These are phyloP conservation scores for Grigorovia transvaalensis DNA, from an alignment of 805 yeast genomes.

Conservation along the genomic window DNA sequence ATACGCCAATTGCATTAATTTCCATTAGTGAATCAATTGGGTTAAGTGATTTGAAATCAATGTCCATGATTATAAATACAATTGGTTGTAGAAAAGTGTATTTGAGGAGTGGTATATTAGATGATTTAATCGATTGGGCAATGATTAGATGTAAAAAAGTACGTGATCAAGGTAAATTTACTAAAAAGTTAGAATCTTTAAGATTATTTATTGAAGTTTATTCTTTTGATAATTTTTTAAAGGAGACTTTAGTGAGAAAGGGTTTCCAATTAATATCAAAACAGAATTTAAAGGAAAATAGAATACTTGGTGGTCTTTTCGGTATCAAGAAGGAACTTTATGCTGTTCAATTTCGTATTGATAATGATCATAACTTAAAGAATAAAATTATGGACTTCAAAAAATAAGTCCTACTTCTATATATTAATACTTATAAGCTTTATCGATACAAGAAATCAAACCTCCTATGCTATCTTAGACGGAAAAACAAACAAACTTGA, in stretches of 20 bases:
- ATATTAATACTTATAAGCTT: not conserved
- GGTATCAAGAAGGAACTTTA: conserved; percentile 26
- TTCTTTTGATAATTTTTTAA: conserved; percentile 39
- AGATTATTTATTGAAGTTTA: conserved; percentile 37
- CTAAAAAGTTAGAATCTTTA: conserved; percentile 14
- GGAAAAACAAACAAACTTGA: no score
- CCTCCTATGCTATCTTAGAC: no score
- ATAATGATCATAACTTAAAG: conserved; percentile 1
- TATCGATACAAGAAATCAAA: no score
- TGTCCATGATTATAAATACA: conserved; percentile 45
- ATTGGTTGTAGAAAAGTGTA: conserved; percentile 62
- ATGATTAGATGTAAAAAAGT: conserved; percentile 34
- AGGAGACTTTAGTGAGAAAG: conserved; percentile 30
- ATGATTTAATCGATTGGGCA: conserved; percentile 56
- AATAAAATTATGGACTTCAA: conserved; percentile 4
- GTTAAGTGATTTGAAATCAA: conserved; percentile 32
- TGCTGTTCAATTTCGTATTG: conserved; percentile 31
- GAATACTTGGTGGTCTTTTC: conserved; percentile 23
- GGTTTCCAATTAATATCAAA: conserved; percentile 35
- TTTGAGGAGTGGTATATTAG: conserved; percentile 49
- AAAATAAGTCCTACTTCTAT: not conserved
- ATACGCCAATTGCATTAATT: conserved; percentile 59
- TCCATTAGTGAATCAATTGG: conserved; percentile 37
- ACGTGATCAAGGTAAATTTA: conserved; percentile 29
- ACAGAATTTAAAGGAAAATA: conserved; percentile 20